phyloP scores from a whole-genome alignment of 176 grass and related monocot genomes.

The Eremochloa ophiuroides region DNA sequence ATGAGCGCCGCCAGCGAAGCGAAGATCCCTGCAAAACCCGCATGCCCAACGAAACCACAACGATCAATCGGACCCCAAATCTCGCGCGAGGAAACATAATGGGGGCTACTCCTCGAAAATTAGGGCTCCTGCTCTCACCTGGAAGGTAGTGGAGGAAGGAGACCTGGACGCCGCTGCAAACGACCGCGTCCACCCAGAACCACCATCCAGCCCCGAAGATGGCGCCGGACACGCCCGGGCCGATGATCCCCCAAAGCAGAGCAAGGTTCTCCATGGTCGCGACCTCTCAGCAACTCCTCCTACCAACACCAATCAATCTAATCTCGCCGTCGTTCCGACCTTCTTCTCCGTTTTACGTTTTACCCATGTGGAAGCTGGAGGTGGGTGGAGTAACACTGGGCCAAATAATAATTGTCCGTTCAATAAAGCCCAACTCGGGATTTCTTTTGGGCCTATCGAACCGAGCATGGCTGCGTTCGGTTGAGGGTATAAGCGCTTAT shows the following conservation, averaged over 20 bases:
- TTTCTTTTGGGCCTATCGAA: too few relatives aligned
- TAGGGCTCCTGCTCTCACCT: slow-evolving; percentile 47
- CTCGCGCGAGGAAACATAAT: neutral
- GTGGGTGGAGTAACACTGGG: too few relatives aligned
- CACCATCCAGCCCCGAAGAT: slow-evolving; percentile 94
- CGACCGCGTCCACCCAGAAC: slow-evolving; percentile 98
- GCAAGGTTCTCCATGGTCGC: slow-evolving; percentile 62
- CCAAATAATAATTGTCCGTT: too few relatives aligned
- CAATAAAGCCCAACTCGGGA: too few relatives aligned
- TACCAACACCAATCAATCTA: slow-evolving; percentile 33
- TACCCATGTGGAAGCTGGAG: too few relatives aligned
- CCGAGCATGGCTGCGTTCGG: too few relatives aligned
- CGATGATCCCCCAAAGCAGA: slow-evolving; percentile 79
- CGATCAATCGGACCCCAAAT: neutral
- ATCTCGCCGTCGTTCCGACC: too few relatives aligned
- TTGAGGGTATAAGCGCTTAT: too few relatives aligned
- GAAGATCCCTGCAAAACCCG: slow-evolving; percentile 47
- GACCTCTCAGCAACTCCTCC: slow-evolving; percentile 15
- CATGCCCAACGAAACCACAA: neutral
- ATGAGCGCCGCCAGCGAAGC: slow-evolving; percentile 69
- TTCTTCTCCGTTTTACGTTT: too few relatives aligned
- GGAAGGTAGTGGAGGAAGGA: slow-evolving; percentile 97
- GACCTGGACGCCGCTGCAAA: slow-evolving; percentile 78
- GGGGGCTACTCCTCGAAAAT: neutral
- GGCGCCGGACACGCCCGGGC: slow-evolving; percentile 76